A percentile compares a stretch with the other conserved stretches of the same genome.
Conservation (phyloP, 805 yeast genomes). For the Torulaspora quercuum region DNA sequence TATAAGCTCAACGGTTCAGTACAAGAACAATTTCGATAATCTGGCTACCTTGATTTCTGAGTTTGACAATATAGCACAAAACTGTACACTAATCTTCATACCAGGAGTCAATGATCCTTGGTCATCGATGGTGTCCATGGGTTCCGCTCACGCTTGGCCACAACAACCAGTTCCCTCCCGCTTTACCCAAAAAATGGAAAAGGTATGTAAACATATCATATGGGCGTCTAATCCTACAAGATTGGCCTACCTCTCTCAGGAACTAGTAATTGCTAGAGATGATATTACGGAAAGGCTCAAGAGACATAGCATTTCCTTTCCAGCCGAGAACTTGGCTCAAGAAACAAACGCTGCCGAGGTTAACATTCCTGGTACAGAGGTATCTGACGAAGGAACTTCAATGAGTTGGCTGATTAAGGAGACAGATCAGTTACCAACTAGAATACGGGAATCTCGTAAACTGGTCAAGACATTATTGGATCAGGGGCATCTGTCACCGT, state of each 20-base stretch:
- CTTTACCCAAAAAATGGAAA: conserved; percentile 64
- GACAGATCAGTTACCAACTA: conserved; percentile 42
- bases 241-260: conserved; percentile 77
- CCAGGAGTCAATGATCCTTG: conserved; percentile 96
- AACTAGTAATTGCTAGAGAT: conserved; percentile 70
- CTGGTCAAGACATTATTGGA: conserved; percentile 77
- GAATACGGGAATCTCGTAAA: conserved; percentile 58
- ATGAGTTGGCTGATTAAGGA: conserved; percentile 32
- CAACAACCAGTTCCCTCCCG: conserved; percentile 65
- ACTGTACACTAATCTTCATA: conserved; percentile 61
- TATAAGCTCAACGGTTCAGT: conserved; percentile 49
- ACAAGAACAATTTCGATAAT: conserved; percentile 67
- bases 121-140: conserved; percentile 67
- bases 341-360: conserved; percentile 22
- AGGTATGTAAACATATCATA: conserved; percentile 51
- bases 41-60: conserved; percentile 62
- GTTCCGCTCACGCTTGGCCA: conserved; percentile 65
- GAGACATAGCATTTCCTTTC: conserved; percentile 61
- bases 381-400: conserved; percentile 27
- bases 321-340: conserved; percentile 38
- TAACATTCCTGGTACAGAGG: conserved; percentile 13
- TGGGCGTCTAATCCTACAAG: conserved; percentile 79
- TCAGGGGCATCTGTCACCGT: conserved; percentile 87
- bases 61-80: conserved; percentile 36
- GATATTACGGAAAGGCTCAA: conserved; percentile 67